These are phyloP conservation scores for Miscanthus lutarioriparius DNA, from an alignment of 176 grass and related monocot genomes.

Conservation along the genomic window DNA sequence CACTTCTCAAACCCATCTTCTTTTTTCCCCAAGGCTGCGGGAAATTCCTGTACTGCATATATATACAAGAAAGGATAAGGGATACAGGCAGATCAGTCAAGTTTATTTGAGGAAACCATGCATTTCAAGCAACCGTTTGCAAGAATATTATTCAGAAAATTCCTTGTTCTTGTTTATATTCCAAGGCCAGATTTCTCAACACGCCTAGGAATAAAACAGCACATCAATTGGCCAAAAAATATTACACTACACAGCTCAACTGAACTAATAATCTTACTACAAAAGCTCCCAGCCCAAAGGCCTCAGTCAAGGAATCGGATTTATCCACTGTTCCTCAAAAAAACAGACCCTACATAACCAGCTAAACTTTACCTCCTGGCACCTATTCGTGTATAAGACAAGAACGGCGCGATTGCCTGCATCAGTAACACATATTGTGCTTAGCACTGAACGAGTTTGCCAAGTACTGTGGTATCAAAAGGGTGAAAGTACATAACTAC, in stretches of 20 bases:
- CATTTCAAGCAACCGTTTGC: slow-evolving; percentile 2
- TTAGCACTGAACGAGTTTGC: background rate
- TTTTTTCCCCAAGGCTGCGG: background rate
- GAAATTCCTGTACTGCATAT: background rate
- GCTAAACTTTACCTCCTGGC: slow-evolving; percentile 1
- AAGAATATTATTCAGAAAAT: background rate
- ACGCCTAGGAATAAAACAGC: background rate
- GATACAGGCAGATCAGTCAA: background rate
- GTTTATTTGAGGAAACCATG: background rate
- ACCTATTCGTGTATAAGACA: background rate
- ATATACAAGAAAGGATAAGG: background rate
- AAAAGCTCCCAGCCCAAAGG: background rate
- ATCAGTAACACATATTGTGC: background rate
- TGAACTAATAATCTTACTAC: slow-evolving; percentile 4
- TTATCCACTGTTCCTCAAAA: background rate
- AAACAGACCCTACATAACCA: background rate
- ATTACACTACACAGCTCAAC: background rate
- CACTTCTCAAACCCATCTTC: background rate
- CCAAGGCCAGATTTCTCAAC: background rate
- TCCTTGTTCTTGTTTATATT: background rate
- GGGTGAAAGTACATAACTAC: background rate
- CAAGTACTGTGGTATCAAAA: background rate
- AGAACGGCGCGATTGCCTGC: background rate
- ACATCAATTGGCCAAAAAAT: background rate
- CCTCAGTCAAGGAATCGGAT: background rate